Conservation (phyloP, 495 filamentous ascomycete species). For the Neohortaea acidophila region DNA sequence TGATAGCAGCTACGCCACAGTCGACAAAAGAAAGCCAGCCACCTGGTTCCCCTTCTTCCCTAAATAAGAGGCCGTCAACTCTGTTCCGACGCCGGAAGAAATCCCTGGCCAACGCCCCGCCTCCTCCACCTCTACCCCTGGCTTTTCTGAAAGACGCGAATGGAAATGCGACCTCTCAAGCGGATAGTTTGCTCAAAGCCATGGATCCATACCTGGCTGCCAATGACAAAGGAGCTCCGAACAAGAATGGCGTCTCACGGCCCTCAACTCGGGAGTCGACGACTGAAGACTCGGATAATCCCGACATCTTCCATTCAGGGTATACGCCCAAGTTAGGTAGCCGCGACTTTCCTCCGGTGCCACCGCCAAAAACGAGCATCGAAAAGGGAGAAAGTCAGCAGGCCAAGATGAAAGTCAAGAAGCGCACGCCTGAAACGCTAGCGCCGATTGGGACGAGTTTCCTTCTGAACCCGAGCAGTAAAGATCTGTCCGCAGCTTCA, state of each 20-base stretch:
- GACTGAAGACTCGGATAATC: conserved; percentile 18
- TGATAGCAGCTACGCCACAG: background rate
- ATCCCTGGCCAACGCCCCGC: conserved; percentile 48
- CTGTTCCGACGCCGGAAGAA: conserved; percentile 92
- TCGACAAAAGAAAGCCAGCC: background rate
- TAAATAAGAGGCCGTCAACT: conserved; percentile 79
- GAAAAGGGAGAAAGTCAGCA: conserved; percentile 1
- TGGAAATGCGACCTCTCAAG: conserved; percentile 50
- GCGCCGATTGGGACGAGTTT: conserved; percentile 4
- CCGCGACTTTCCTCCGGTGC: background rate
- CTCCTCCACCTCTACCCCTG: conserved; percentile 30
- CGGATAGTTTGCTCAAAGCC: conserved; percentile 70
- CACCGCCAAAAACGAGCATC: background rate
- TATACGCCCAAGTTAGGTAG: too few relatives aligned
- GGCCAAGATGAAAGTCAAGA: conserved; percentile 15
- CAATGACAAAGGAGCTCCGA: conserved; percentile 1
- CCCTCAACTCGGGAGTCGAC: conserved; percentile 17
- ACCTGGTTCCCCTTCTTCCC: conserved; percentile 32
- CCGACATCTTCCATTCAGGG: conserved; percentile 45
- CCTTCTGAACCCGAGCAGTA: background rate
- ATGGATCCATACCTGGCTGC: conserved; percentile 68
- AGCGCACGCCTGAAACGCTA: conserved; percentile 6
- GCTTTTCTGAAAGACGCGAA: conserved; percentile 23
- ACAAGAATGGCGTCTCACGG: conserved; percentile 14
- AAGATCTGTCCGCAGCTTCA: too few relatives aligned